Evolutionary conservation across 345 rosid genomes (phyloP).

Genomic region (Brassica incana): DNA sequence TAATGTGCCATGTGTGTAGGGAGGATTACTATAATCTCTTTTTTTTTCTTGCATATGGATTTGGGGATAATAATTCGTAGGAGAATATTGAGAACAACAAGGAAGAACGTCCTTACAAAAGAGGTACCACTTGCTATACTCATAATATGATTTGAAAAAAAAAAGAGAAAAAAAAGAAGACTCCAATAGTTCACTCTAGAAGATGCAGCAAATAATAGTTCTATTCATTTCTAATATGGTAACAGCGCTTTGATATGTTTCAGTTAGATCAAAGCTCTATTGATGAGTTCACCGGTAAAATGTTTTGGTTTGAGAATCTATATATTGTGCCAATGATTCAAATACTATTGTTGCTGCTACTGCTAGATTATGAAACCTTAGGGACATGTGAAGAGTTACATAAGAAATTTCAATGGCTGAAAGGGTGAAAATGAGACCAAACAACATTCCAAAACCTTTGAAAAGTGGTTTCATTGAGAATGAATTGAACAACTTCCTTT

Average conservation of each 20-base stretch:
- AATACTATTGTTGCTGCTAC: background rate
- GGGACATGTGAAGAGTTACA: background rate
- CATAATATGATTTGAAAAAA: background rate
- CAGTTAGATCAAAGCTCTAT: conserved; percentile 8
- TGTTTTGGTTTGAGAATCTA: background rate
- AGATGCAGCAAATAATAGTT: background rate
- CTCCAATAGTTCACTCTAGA: background rate
- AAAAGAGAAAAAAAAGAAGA: background rate
- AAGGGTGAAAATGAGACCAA: conserved; percentile 22
- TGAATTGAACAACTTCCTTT: conserved; percentile 19
- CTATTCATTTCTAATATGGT: background rate
- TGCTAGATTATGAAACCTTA: background rate
- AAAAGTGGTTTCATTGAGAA: conserved; percentile 1
- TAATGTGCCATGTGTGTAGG: conserved; percentile 19
- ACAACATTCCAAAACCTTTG: conserved; percentile 19
- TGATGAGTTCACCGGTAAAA: background rate
- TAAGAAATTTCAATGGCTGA: conserved; percentile 1
- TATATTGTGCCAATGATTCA: background rate
- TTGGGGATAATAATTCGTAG: conserved; percentile 7
- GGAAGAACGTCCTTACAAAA: conserved; percentile 14
- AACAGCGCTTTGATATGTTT: conserved; percentile 10
- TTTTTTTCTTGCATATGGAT: conserved; percentile 15
- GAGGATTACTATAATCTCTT: background rate
- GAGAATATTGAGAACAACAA: conserved; percentile 10
- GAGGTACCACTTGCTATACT: conserved; percentile 22